phyloP scores from a whole-genome alignment of 148 eudicot species.

The Simmondsia chinensis region DNA sequence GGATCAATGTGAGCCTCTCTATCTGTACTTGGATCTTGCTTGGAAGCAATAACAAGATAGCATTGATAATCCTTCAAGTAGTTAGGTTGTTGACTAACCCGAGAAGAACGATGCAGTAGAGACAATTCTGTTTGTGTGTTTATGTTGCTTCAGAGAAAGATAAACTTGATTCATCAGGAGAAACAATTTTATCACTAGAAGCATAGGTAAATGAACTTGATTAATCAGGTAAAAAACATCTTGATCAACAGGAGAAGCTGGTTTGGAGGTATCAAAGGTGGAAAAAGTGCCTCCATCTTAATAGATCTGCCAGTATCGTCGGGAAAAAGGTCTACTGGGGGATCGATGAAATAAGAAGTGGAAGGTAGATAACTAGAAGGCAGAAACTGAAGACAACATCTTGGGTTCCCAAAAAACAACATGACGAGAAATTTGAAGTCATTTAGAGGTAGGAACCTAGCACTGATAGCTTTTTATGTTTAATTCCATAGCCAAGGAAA shows the following conservation, averaged over 20 bases:
- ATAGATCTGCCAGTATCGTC: neutral
- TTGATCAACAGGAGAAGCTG: too few species aligned
- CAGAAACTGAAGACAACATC: neutral
- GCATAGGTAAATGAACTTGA: neutral
- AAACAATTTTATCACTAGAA: neutral
- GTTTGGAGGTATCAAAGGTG: too few species aligned
- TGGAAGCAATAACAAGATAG: neutral
- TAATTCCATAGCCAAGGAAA: neutral
- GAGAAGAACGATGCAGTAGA: too few species aligned
- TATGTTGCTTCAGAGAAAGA: neutral
- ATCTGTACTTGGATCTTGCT: neutral
- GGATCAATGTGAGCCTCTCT: neutral
- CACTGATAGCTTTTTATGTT: too few species aligned
- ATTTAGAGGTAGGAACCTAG: too few species aligned
- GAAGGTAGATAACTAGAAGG: neutral
- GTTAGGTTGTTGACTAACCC: too few species aligned
- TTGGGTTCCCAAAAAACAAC: neutral
- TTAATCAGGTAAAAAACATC: neutral
- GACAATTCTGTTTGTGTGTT: too few species aligned
- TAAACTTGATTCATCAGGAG: neutral
- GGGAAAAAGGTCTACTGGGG: neutral
- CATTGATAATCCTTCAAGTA: neutral
- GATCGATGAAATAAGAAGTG: neutral
- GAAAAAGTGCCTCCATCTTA: neutral
- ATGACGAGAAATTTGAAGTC: neutral